Percentiles rank a stretch among this genome's conserved stretches.
phyloP scores from a whole-genome alignment of 441 rosid species.

The Erodium texanum region DNA sequence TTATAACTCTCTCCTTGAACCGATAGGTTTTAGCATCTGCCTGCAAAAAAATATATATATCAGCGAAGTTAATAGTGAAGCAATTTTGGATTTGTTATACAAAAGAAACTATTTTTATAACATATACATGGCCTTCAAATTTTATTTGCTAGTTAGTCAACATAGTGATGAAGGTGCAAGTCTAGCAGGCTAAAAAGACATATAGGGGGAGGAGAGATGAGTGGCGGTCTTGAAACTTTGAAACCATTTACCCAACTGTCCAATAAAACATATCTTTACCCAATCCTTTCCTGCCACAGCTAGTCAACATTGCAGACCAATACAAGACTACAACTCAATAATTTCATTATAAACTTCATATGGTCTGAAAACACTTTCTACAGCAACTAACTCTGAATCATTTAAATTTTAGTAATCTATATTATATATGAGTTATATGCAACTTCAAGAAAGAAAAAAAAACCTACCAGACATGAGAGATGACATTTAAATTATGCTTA shows the following conservation, averaged over 20 bases:
- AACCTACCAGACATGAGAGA: neutral
- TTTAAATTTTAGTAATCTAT: neutral
- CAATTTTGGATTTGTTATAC: neutral
- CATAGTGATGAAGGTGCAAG: too few relatives aligned
- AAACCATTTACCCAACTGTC: neutral
- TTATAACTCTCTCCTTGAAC: slow-evolving; percentile 78
- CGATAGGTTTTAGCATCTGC: slow-evolving; percentile 94
- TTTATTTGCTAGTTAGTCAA: neutral
- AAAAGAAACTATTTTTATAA: neutral
- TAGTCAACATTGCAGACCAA: neutral
- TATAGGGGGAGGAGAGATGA: neutral
- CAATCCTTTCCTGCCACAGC: too few relatives aligned
- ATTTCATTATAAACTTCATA: neutral
- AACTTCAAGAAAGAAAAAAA: neutral
- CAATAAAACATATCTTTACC: neutral
- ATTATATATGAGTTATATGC: too few relatives aligned
- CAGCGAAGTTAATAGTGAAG: slow-evolving; percentile 12
- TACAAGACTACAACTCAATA: neutral
- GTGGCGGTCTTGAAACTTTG: neutral
- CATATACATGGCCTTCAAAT: neutral
- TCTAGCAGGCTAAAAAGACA: neutral
- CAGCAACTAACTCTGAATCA: neutral
- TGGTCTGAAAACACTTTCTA: neutral
- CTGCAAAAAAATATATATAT: too few relatives aligned
- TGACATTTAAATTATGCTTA: neutral